phyloP scores from a whole-genome alignment of 352 stramenopile genomes.

The Pythium oligandrum region DNA sequence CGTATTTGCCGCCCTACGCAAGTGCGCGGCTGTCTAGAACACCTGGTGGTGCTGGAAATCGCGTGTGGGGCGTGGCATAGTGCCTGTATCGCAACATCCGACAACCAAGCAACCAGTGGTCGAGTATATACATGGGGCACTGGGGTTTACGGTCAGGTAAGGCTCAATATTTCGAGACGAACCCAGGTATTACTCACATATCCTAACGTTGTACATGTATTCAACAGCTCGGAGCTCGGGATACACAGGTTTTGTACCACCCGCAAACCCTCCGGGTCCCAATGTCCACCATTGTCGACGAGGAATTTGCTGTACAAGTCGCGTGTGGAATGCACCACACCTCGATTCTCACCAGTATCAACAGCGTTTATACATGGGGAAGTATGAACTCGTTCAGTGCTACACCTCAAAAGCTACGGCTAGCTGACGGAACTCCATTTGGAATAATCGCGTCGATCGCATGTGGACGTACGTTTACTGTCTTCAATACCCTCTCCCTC shows the following conservation, averaged over 20 bases:
- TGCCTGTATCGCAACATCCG: conserved; percentile 41
- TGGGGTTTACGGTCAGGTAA: conserved; percentile 59
- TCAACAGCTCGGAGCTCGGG: conserved; percentile 40
- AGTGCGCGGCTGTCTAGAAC: conserved; percentile 27
- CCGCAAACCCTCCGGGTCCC: conserved; percentile 35
- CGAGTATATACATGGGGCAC: conserved; percentile 70
- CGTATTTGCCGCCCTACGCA: conserved; percentile 25
- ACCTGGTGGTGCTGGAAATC: conserved; percentile 39
- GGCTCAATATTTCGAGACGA: not conserved
- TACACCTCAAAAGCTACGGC: conserved; percentile 26
- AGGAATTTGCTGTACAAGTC: conserved; percentile 36
- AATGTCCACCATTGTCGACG: conserved; percentile 21
- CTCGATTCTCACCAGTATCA: conserved; percentile 36
- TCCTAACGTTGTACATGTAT: not conserved
- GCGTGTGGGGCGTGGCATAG: conserved; percentile 76
- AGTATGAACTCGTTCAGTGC: conserved; percentile 47
- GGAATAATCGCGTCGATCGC: conserved; percentile 48
- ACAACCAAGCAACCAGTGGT: conserved; percentile 11
- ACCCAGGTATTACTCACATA: too few relatives aligned
- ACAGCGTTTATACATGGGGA: conserved; percentile 67
- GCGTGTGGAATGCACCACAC: conserved; percentile 71
- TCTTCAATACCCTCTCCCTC: conserved; percentile 64
- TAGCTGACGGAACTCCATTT: conserved; percentile 30
- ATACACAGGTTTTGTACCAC: conserved; percentile 36
- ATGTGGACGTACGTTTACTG: conserved; percentile 66